Base-by-base conservation (phyloP, 345 rosid species). In the Linum tenue region DNA sequence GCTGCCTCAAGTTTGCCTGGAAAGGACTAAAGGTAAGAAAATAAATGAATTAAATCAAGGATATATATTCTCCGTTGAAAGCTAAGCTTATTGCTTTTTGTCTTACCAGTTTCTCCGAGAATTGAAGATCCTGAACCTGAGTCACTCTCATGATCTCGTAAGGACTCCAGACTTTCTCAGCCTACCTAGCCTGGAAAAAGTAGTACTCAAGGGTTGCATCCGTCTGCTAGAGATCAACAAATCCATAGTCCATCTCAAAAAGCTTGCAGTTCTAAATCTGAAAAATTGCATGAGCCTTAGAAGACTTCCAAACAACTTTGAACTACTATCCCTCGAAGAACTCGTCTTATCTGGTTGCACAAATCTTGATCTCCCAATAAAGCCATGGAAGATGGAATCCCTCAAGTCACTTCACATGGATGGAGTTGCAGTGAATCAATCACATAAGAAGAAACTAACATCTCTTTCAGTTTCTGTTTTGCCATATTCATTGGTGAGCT, bases 201-300 rank as follows among this genome's bases (percentile, higher is more conserved):
- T 75, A 48, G 59, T 53, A 60, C 68, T 75, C 50, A 71, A 72
- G 66, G 68, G 73, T 14, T 70, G 75, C 17, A n/a, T 66, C 14
- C 39, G 37, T 14, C 64, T 75, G 55, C 15, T 36, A 39, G 71
- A 66, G 43, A 63, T 75, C 57, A 60, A 64, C 3, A 37, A 50
- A 60, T 66, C 71, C 38, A 31, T 70, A 43, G 68, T 64, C 4
- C 17, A 44, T 58, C 65, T 66, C 2, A 40, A 14, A 38, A 60
- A 51, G 43, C 71, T 75, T 11, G 22, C 11, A 4, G 48, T n/a
- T 10, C 62, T 69, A 16, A 69, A 69, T 69, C 10, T 63, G 38
- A 63, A 55, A 61, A 38, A 38, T 51, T 62, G 72, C 56, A 11
- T 2, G 37, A 62, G 35, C 51, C 35, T 63, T 17, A n/a, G 3